phyloP scores from a whole-genome alignment of 176 grass and related monocot species.

The Chrysopogon serrulatus region DNA sequence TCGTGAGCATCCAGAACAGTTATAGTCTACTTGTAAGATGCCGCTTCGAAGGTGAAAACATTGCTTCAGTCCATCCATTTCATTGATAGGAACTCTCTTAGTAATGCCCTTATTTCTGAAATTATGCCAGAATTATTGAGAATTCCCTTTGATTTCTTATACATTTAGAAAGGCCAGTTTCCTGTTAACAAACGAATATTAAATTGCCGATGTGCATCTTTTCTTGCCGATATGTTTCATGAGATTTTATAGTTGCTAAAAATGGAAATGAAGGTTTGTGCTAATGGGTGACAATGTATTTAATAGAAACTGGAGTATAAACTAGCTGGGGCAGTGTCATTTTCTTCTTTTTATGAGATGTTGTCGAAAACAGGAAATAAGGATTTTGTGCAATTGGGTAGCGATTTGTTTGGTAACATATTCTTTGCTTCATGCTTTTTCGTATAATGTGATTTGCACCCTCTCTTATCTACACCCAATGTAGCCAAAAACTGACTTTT shows the following conservation, averaged over 20 bases:
- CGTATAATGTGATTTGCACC: neutral
- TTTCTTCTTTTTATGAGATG: neutral
- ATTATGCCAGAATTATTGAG: neutral
- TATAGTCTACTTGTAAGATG: constrained; percentile 81
- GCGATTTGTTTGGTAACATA: neutral
- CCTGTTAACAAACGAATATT: neutral
- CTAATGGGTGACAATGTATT: neutral
- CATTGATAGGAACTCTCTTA: neutral
- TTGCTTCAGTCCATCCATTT: neutral
- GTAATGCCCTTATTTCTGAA: neutral
- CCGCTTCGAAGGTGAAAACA: constrained; percentile 73
- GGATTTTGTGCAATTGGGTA: neutral
- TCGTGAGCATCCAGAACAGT: constrained; percentile 89
- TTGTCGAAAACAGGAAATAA: neutral
- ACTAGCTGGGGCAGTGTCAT: neutral
- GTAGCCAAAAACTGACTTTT: neutral
- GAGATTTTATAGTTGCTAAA: neutral
- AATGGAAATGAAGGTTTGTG: neutral
- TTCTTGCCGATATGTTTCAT: neutral
- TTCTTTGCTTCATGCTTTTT: neutral
- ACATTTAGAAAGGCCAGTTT: neutral
- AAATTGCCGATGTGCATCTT: neutral
- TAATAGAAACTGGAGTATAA: neutral
- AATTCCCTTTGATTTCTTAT: neutral
- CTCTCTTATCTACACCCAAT: neutral